Conservation (phyloP, 2,329 filamentous ascomycete species). For the Nothophaeocryptopus gaeumannii region DNA sequence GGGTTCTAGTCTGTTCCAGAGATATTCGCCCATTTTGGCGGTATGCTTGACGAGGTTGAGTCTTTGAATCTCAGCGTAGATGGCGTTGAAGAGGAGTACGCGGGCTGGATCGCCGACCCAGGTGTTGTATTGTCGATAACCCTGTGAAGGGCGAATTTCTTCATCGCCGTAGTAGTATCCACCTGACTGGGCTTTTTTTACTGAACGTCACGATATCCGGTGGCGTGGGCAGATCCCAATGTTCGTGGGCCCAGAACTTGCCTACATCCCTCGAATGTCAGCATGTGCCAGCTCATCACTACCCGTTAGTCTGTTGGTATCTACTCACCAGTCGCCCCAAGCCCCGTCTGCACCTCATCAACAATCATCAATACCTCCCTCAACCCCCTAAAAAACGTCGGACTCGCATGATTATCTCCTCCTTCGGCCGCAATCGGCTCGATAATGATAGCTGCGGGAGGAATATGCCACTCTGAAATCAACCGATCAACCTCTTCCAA, state of each 20-base stretch:
- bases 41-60: conserved; percentile 73
- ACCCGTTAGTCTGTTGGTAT: too few relatives aligned
- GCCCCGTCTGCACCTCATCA: conserved; percentile 87
- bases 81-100: conserved; percentile 76
- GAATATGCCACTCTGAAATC: conserved; percentile 71
- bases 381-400: conserved; percentile 77
- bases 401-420: conserved; percentile 85
- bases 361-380: conserved; percentile 80
- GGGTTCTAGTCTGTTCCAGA: conserved; percentile 64
- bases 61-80: conserved; percentile 73
- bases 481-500: conserved; percentile 78
- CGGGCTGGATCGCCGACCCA: conserved; percentile 90
- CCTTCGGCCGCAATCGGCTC: conserved; percentile 91
- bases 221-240: conserved; percentile 77
- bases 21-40: conserved; percentile 69
- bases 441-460: conserved; percentile 74
- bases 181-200: conserved; percentile 90
- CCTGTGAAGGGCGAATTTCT: conserved; percentile 77
- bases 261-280: too few relatives aligned
- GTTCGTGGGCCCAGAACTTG: conserved; percentile 80
- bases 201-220: conserved; percentile 92
- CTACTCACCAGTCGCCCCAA: conserved; percentile 74
- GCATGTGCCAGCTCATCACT: too few relatives aligned
- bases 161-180: conserved; percentile 84
- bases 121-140: conserved; percentile 92